Evolutionary conservation across 2,329 filamentous ascomycete genomes (phyloP), one percentile per base, ranked within the genome.

Genomic region (Verticillium tricorpus): DNA sequence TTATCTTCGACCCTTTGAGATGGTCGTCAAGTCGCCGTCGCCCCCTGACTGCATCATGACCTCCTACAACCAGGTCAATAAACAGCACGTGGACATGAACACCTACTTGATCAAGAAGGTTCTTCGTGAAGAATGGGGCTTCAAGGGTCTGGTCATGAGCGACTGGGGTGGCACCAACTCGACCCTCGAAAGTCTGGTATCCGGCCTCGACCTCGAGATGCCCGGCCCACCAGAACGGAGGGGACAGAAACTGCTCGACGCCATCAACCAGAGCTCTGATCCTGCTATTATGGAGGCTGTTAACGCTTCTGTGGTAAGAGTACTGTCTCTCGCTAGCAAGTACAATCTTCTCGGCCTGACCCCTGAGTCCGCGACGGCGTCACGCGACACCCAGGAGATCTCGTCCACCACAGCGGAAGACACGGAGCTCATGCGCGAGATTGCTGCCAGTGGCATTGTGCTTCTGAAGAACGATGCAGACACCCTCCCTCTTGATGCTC

Each of bases 121-220:
- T 11, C 68, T 80, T 19, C 73, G 79, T 35, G 72, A 71, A 1
- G 76, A 80, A 59, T 82, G 80, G 79, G 74, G 74, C 0, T 82
- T 73, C 69, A 69, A 79, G 4, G 79, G 79, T 0, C 66, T 79
- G 8, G 71, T 80, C 5, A 80, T 82, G 74, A 80, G 77, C 65
- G 80, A 82, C 65, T 82, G 80, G 79, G 77, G 69, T 54, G 72
- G 72, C 5, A 74, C 70, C 0, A 72, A 74, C 65, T 74, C 70
- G 25, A 73, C 72, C 7, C 68, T 72, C 28, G 68, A 71, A 15
- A 69, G 72, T 0, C 66, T 77, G 19, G 70, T 71, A 5, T 67
- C 69, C 1, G 69, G 70, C 9, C 62, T 71, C 12, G 69, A 75
- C 58, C 62, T 76, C 1, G 74, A 77, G 55, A 77, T 76, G 74